Base-by-base conservation (phyloP, 208 protist genomes). In the Tritrichomonas musculus region DNA sequence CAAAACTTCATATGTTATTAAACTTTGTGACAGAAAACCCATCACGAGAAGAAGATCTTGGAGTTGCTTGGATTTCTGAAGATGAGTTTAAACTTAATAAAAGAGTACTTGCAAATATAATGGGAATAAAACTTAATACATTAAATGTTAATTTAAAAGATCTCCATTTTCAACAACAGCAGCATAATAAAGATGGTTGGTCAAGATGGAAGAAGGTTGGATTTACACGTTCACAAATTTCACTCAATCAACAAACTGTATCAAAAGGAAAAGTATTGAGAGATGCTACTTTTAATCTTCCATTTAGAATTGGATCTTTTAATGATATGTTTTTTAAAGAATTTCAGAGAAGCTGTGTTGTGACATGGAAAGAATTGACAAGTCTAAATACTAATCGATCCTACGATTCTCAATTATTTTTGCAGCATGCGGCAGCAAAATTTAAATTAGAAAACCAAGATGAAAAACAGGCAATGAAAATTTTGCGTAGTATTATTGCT, bases 101-200 rank as follows among this genome's bases (percentile, higher is more conserved):
- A 44, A 49, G 36, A n/a, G 53, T 53, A 13, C 9, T 84, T 20
- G 33, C 44, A 0, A 44, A 49, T 53, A 20, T 84, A n/a, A 84
- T 84, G 73, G 73, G 73, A 53, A 84, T 84, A 13, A 84, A 84
- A 84, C 8, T 84, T 17, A 84, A 84, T n/a, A 84, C 73, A n/a
- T 53, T 84, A 44, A 84, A 84, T 84, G 73, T 84, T 13, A 84
- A 84, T 44, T 44, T 84, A 11, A 33, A 44, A 84, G 73, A 84
- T 84, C 25, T 53, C 3, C 5, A 84, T 39, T 84, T 84, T 30
- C 5, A 39, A 44, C 73, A 84, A 84, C 41, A 39, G 3, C 73
- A 84, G 25, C 73, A 53, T n/a, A n/a, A 84, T 84, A 84, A 84
- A 53, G 36, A 84, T n/a, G 73, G 73, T 13, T 84, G 73, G 73